phyloP scores from a whole-genome alignment of 768 basidiomycete genomes.

The Mycena alexandri region DNA sequence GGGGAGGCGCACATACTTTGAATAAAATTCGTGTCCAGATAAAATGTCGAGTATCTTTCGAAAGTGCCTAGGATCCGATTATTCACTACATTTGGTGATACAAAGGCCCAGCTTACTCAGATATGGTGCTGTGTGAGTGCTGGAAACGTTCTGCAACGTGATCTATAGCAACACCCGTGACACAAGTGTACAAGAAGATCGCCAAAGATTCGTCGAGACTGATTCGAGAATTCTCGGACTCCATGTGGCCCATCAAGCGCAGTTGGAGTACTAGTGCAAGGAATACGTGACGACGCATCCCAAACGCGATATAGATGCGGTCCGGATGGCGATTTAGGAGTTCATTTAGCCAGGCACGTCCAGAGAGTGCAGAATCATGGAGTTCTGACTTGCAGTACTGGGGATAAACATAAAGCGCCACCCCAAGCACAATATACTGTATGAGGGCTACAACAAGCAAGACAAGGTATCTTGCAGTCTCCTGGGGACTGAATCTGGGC shows the following conservation, averaged over 20 bases:
- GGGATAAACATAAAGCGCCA: too few relatives aligned
- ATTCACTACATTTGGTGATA: slow-evolving; percentile 20
- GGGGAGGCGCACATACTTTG: slow-evolving; percentile 38
- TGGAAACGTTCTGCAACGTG: slow-evolving; percentile 48
- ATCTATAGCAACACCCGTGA: slow-evolving; percentile 42
- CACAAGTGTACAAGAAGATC: slow-evolving; percentile 45
- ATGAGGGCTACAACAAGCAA: slow-evolving; percentile 39
- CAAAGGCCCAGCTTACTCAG: slow-evolving; percentile 18
- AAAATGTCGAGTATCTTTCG: slow-evolving; percentile 25
- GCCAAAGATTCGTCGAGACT: slow-evolving; percentile 44
- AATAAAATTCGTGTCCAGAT: slow-evolving; percentile 36
- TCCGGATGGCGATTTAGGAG: slow-evolving; percentile 38
- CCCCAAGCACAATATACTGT: slow-evolving; percentile 26
- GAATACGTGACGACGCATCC: slow-evolving; percentile 33
- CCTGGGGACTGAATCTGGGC: slow-evolving; percentile 1
- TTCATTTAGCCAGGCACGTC: slow-evolving; percentile 38
- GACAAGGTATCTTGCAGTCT: slow-evolving; percentile 41
- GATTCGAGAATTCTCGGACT: slow-evolving; percentile 27
- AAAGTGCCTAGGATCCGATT: slow-evolving; percentile 32
- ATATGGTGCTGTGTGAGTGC: slow-evolving; percentile 43
- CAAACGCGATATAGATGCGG: neutral
- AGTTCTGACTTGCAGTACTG: slow-evolving; percentile 20
- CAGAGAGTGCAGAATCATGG: slow-evolving; percentile 38
- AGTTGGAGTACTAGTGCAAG: slow-evolving; percentile 27
- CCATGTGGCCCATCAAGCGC: slow-evolving; percentile 3